Base-by-base conservation (phyloP, 192 early-diverging fungal species). In the Coemansia sp. region DNA sequence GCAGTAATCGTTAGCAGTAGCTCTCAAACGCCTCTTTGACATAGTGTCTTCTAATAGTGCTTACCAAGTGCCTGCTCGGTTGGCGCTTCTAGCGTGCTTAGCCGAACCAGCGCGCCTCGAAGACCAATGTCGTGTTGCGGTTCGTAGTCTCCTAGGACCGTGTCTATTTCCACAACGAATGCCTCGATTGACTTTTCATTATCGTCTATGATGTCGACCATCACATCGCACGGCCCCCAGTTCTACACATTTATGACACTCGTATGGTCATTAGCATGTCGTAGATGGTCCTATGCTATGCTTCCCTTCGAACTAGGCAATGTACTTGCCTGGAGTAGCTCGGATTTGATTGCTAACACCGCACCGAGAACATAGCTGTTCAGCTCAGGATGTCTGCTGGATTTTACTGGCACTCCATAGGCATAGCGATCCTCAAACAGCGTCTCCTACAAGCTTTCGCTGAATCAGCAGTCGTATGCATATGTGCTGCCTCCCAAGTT, bases 371-470 rank as follows among this genome's bases (percentile, higher is more conserved):
- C 80, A 55, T 86, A 84, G 23, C 53, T 55, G 66, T 78, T 83
- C 37, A 86, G 75, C 60, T 72, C 79, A 5, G 85, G 85, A 61
- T 86, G 83, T 35, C 70, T 65, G 24, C 77, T 78, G 59, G 77
- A 77, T 37, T 84, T 76, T 43, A 86, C 85, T 7, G 83, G 77
- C 13, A 83, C 69, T 20, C 82, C 76, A 40, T 77, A 83, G 18
- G 81, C 82, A 31, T 70, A 66, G 16, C 75, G 69, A 37, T 65
- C 67, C 33, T 69, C 80, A 67, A 86, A 86, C 46, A 84, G 58
- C 37, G 72, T 38, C 16, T 65, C 60, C 77, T 79, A 79, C 50
- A 50, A 55, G 26, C 24, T 38, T 36, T 9, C 40, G 3, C 39
- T 16, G 5, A 24, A 35, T 43, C 3, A 62, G 39, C 5, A 43